phyloP scores from a whole-genome alignment of 1,284 basidiomycete genomes.

The Schizophyllum amplum region DNA sequence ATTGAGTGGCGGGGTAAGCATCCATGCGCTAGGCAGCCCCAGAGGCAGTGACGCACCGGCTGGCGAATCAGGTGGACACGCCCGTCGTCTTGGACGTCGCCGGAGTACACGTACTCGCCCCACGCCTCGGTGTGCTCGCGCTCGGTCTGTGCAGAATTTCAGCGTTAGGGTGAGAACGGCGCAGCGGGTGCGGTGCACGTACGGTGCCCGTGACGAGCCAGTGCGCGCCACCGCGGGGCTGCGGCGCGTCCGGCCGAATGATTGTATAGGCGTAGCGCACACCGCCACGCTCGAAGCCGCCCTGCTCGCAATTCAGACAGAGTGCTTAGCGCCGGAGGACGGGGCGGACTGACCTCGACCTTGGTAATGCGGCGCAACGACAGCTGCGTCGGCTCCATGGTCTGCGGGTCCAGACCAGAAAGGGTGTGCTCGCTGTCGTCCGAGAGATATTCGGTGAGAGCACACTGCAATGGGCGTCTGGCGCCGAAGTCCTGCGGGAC shows the following conservation, averaged over 20 bases:
- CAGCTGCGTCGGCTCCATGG: no score
- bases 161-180: constrained; percentile 2
- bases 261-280: background rate
- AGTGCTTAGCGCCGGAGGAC: no score
- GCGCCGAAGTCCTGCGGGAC: constrained; percentile 23
- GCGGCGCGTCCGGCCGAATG: no score
- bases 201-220: constrained; percentile 17
- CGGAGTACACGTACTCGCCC: constrained; percentile 36
- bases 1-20: constrained; percentile 2
- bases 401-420: background rate
- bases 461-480: constrained; percentile 35
- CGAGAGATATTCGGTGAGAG: constrained; percentile 21
- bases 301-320: no score
- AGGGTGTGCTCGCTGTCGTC: constrained; percentile 2
- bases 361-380: no score
- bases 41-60: constrained; percentile 27
- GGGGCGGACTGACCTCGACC: no score
- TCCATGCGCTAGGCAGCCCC: constrained; percentile 1
- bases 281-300: constrained; percentile 2
- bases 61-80: constrained; percentile 32
- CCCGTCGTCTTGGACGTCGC: constrained; percentile 31
- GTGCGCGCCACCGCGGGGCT: constrained; percentile 2
- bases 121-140: constrained; percentile 38
- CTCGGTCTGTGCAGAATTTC: constrained; percentile 26
- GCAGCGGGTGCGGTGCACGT: background rate